phyloP scores from a whole-genome alignment of 495 filamentous ascomycete species.

The Aspergillus incahuasiensis region DNA sequence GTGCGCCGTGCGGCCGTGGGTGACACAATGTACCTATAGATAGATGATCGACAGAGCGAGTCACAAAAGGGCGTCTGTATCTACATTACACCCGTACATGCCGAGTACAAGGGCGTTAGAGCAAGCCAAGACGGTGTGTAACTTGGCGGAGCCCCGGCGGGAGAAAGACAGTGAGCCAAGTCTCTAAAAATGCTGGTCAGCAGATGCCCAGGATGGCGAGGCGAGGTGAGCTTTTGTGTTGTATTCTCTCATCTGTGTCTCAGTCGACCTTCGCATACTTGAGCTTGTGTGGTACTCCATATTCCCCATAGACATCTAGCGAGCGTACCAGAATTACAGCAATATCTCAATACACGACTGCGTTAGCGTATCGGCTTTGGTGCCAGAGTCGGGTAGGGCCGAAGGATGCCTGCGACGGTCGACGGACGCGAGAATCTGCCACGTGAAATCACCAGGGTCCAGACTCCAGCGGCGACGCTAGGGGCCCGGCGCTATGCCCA shows the following conservation, averaged over 20 bases:
- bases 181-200: background rate
- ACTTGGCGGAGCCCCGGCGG: background rate
- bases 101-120: background rate
- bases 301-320: no score
- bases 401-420: conserved; percentile 21
- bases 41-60: background rate
- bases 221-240: background rate
- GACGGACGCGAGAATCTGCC: conserved; percentile 21
- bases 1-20: background rate
- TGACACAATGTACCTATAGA: background rate
- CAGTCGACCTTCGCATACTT: background rate
- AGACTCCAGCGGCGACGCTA: conserved; percentile 21
- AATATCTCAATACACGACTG: conserved; percentile 2
- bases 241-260: background rate
- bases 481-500: conserved; percentile 9
- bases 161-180: background rate
- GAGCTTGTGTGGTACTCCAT: no score
- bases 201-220: background rate
- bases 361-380: conserved; percentile 28
- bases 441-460: conserved; percentile 29
- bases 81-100: background rate
- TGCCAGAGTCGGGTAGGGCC: conserved; percentile 32
- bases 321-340: background rate
- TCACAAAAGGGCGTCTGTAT: background rate
- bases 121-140: background rate